These are phyloP conservation scores for Ophiocordyceps polyrhachis-furcata DNA, from an alignment of 2,329 filamentous ascomycete species.

Conservation along the genomic window DNA sequence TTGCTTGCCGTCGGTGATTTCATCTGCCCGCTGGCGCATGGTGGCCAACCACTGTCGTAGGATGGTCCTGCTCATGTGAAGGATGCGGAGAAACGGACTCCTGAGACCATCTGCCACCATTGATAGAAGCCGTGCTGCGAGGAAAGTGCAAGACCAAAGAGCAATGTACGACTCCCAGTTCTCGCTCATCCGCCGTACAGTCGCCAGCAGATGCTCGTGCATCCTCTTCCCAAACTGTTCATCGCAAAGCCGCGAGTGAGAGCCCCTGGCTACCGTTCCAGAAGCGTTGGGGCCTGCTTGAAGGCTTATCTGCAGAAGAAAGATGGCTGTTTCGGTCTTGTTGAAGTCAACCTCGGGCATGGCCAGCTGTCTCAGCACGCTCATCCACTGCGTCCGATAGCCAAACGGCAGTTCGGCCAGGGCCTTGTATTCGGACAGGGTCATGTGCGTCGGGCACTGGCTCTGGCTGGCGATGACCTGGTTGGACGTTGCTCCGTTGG, in stretches of 20 bases:
- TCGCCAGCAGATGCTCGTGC: slow-evolving; percentile 2
- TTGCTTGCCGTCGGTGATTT: background rate
- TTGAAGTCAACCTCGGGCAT: slow-evolving; percentile 9
- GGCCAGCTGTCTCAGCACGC: slow-evolving; percentile 6
- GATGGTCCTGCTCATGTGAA: background rate
- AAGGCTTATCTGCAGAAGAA: slow-evolving; percentile 7
- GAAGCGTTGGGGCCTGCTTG: slow-evolving; percentile 4
- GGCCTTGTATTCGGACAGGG: slow-evolving; percentile 33
- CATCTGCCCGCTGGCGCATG: background rate
- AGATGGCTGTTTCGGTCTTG: slow-evolving; percentile 4
- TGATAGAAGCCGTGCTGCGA: slow-evolving; percentile 6
- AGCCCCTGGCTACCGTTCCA: background rate
- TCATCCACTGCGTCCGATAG: slow-evolving; percentile 6
- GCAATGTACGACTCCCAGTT: slow-evolving; percentile 8
- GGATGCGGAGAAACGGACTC: background rate
- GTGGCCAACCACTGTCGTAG: background rate
- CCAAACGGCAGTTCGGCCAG: slow-evolving; percentile 5
- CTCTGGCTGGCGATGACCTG: slow-evolving; percentile 29
- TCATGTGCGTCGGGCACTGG: slow-evolving; percentile 26
- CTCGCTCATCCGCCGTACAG: background rate
- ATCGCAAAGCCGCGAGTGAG: background rate
- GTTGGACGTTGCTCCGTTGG: slow-evolving; percentile 21
- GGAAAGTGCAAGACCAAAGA: slow-evolving; percentile 4
- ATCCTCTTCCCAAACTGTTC: background rate
- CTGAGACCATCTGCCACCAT: background rate